phyloP scores from a whole-genome alignment of 441 rosid genomes.

The Aleurites moluccanus region DNA sequence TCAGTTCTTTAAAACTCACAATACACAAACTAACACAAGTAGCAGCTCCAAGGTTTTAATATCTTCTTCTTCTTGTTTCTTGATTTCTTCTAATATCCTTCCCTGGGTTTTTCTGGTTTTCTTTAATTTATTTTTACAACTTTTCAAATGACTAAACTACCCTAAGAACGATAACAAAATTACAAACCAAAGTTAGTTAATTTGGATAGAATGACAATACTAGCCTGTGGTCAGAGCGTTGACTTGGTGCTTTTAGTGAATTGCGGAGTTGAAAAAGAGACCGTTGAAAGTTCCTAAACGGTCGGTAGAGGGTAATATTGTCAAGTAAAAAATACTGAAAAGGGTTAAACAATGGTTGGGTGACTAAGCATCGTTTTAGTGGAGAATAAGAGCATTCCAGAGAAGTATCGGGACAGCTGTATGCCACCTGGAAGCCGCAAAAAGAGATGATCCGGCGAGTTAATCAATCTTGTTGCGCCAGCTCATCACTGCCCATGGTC shows the following conservation, averaged over 20 bases:
- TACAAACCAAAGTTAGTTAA: neutral
- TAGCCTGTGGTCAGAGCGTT: neutral
- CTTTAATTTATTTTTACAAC: neutral
- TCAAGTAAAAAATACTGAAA: neutral
- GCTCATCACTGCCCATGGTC: constrained; percentile 37
- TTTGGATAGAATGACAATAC: constrained; percentile 18
- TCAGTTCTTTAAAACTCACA: constrained; percentile 17
- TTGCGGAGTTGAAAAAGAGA: constrained; percentile 26
- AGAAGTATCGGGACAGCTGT: constrained; percentile 36
- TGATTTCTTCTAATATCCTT: no score
- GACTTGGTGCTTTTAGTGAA: constrained; percentile 8
- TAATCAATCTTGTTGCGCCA: constrained; percentile 33
- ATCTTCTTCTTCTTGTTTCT: neutral
- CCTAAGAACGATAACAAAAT: neutral
- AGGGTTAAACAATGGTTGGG: neutral
- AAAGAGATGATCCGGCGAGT: neutral
- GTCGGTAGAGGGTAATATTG: constrained; percentile 28
- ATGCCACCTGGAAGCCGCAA: constrained; percentile 50
- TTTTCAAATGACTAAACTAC: neutral
- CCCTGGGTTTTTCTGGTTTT: neutral
- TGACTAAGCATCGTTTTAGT: neutral
- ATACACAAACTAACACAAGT: constrained; percentile 4
- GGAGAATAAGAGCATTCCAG: neutral
- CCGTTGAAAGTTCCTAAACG: constrained; percentile 36
- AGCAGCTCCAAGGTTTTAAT: neutral